Evolutionary conservation across 2,329 filamentous ascomycete species (phyloP).

Genomic region (Reticulascus tulasneorum): DNA sequence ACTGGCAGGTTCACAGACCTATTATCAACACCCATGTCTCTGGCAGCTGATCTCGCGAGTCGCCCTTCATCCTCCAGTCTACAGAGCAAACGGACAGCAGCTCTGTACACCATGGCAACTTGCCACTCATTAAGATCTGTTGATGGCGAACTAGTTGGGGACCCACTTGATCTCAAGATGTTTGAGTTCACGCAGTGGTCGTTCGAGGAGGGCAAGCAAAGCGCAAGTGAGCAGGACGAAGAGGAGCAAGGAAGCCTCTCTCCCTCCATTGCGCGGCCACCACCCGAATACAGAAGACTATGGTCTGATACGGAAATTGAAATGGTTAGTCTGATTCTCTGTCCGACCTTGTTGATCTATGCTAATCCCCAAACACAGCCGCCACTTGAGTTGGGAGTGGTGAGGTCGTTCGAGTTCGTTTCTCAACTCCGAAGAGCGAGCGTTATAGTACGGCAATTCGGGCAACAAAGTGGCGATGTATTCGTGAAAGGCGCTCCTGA

Average conservation of each 20-base stretch:
- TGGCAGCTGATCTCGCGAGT: conserved; percentile 43
- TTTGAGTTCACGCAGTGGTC: conserved; percentile 94
- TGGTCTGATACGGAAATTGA: conserved; percentile 18
- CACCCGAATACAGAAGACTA: conserved; percentile 40
- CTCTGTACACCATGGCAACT: conserved; percentile 92
- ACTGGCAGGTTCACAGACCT: conserved; percentile 69
- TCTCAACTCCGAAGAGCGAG: conserved; percentile 89
- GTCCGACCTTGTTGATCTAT: background rate
- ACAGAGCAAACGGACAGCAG: conserved; percentile 44
- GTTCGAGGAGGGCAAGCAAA: conserved; percentile 82
- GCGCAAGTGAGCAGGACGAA: conserved; percentile 59
- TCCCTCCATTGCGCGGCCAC: conserved; percentile 85
- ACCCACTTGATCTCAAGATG: conserved; percentile 96
- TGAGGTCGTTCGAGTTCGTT: conserved; percentile 91
- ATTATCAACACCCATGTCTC: conserved; percentile 58
- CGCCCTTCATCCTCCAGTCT: conserved; percentile 1
- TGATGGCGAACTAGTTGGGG: conserved; percentile 84
- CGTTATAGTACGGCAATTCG: conserved; percentile 86
- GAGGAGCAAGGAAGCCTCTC: conserved; percentile 73
- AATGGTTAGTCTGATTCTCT: conserved; percentile 18
- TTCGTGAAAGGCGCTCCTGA: conserved; percentile 97
- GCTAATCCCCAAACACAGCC: conserved; percentile 27
- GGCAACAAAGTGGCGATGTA: conserved; percentile 76
- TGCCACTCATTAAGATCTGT: conserved; percentile 88
- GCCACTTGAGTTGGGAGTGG: conserved; percentile 79